Percentiles rank a stretch among this genome's conserved stretches.
Conservation (phyloP, 2,329 filamentous ascomycete genomes). For the Leptographium procerum region DNA sequence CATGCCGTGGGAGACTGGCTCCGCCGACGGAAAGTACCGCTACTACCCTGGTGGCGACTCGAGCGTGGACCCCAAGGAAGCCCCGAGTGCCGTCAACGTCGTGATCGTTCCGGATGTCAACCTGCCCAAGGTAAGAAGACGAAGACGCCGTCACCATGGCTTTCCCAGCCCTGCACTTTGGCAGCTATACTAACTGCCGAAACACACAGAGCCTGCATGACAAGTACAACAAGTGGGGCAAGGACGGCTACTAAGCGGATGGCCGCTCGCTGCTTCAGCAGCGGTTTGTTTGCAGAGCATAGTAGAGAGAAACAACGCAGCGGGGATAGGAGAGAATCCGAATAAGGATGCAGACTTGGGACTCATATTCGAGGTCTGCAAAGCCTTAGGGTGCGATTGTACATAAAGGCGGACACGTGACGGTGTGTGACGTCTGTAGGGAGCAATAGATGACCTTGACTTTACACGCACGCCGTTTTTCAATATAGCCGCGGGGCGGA, state of each 20-base stretch:
- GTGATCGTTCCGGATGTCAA: conserved; percentile 91
- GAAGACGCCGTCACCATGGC: neutral
- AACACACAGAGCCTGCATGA: conserved; percentile 72
- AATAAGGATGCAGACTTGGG: neutral
- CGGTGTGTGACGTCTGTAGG: neutral
- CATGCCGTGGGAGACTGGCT: conserved; percentile 82
- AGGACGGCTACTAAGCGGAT: conserved; percentile 66
- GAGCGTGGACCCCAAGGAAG: conserved; percentile 66
- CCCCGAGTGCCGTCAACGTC: conserved; percentile 88
- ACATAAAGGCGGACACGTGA: neutral
- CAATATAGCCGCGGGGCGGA: no score
- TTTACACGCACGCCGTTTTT: neutral
- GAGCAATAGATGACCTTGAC: conserved; percentile 4
- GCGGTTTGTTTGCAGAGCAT: no score
- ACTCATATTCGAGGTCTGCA: neutral
- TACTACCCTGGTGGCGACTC: conserved; percentile 80
- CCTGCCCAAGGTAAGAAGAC: conserved; percentile 60
- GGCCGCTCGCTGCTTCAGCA: neutral
- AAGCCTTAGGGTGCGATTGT: neutral
- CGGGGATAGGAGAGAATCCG: neutral
- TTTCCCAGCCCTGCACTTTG: neutral
- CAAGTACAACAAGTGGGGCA: conserved; percentile 99
- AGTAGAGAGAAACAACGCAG: neutral
- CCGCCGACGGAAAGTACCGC: conserved; percentile 55
- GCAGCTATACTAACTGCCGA: neutral